Evolutionary conservation across 2,329 filamentous ascomycete species (phyloP).

Genomic region (Onygenales sp.): DNA sequence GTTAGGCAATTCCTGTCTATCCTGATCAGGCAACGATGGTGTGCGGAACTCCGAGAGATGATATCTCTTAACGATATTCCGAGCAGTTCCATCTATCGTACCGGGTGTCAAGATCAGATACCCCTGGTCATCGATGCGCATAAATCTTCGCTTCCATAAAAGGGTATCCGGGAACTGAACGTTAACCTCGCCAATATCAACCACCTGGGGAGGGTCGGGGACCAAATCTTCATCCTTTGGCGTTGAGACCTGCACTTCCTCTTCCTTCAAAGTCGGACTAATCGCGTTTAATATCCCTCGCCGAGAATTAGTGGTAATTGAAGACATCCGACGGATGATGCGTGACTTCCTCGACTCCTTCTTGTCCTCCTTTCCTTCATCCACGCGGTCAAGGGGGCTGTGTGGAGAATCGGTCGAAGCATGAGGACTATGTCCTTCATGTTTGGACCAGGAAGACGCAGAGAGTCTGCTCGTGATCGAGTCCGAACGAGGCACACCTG

Average conservation of each 20-base stretch:
- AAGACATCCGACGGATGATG: constrained; percentile 59
- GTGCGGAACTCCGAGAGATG: constrained; percentile 74
- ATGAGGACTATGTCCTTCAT: constrained; percentile 20
- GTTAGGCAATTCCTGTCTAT: constrained; percentile 85
- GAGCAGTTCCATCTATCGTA: constrained; percentile 50
- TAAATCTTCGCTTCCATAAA: constrained; percentile 87
- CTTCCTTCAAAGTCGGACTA: constrained; percentile 28
- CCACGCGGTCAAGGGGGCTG: constrained; percentile 18
- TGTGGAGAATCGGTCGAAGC: constrained; percentile 26
- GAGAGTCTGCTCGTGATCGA: constrained; percentile 29
- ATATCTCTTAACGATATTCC: constrained; percentile 64
- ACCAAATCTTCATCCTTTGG: constrained; percentile 16
- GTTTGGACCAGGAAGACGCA: constrained; percentile 28
- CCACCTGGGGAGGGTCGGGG: constrained; percentile 38
- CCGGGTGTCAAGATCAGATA: constrained; percentile 70
- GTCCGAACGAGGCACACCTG: constrained; percentile 26
- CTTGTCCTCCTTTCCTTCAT: constrained; percentile 39
- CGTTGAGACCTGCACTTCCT: constrained; percentile 25
- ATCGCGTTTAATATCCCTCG: constrained; percentile 36
- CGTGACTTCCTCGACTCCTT: constrained; percentile 50
- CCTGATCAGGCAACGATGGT: constrained; percentile 78
- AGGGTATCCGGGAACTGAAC: constrained; percentile 95
- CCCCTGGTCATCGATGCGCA: constrained; percentile 75
- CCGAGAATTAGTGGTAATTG: constrained; percentile 42
- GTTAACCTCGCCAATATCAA: constrained; percentile 81